These are phyloP conservation scores for Funneliformis geosporum DNA, from an alignment of 192 early-diverging fungal genomes.

Conservation along the genomic window DNA sequence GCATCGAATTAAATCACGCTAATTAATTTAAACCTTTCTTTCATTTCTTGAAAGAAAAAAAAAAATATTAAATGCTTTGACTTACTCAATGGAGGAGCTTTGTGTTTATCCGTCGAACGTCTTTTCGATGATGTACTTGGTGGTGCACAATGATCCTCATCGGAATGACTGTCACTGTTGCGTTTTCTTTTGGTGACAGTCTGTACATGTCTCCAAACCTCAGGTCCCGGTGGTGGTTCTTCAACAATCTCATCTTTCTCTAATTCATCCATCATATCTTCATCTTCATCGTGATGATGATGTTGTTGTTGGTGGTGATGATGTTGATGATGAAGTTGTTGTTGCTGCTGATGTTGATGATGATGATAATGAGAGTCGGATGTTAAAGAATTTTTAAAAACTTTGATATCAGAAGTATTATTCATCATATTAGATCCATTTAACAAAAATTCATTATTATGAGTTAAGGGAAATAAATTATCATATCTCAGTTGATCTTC, in stretches of 20 bases:
- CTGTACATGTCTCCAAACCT: constrained; percentile 4
- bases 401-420: neutral
- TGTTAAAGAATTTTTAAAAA: neutral
- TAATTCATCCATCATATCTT: constrained; percentile 32
- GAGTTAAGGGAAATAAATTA: neutral
- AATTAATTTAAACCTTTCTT: neutral
- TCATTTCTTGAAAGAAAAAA: neutral
- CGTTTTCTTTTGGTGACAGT: constrained; percentile 22
- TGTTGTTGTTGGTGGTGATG: neutral
- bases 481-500: neutral
- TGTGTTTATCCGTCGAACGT: constrained; percentile 29
- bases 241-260: constrained; percentile 31
- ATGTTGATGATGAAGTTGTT: too few species aligned
- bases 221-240: neutral
- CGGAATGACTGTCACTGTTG: neutral
- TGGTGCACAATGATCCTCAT: constrained; percentile 24
- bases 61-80: neutral
- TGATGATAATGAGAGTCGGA: neutral
- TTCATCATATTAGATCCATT: neutral
- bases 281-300: constrained; percentile 22
- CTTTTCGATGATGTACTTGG: constrained; percentile 3
- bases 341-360: neutral
- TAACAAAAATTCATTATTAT: neutral
- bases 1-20: neutral
- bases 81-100: constrained; percentile 32